Conservation (phyloP, 495 filamentous ascomycete species). For the Aspergillus wentii region DNA sequence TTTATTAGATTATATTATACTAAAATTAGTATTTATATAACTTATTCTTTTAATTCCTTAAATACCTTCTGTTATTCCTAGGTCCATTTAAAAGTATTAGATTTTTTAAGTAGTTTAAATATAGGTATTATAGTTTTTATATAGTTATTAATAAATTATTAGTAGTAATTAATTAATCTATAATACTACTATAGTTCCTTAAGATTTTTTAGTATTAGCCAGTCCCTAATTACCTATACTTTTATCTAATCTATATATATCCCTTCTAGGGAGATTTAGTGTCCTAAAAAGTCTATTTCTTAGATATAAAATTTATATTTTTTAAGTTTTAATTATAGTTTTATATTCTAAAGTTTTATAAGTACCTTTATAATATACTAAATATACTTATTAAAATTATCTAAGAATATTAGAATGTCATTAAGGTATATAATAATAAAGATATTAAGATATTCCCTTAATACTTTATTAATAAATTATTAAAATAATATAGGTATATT, state of each 20-base stretch:
- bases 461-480: slow-evolving; percentile 8
- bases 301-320: slow-evolving; percentile 11
- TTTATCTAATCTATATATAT: slow-evolving; percentile 9
- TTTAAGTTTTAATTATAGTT: slow-evolving; percentile 7
- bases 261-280: slow-evolving; percentile 2
- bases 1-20: no score
- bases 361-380: slow-evolving; percentile 5
- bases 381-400: slow-evolving; percentile 6
- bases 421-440: slow-evolving; percentile 13
- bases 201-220: slow-evolving; percentile 2
- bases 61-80: slow-evolving; percentile 2
- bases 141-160: slow-evolving; percentile 7
- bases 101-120: slow-evolving; percentile 6
- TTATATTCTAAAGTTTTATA: slow-evolving; percentile 1
- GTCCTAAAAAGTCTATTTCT: slow-evolving; percentile 6
- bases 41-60: slow-evolving; percentile 5
- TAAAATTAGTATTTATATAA: no score
- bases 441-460: slow-evolving; percentile 7
- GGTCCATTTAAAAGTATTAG: slow-evolving; percentile 4
- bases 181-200: slow-evolving; percentile 8
- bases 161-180: slow-evolving; percentile 10
- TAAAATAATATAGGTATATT: slow-evolving; percentile 10
- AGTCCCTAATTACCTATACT: slow-evolving; percentile 5
- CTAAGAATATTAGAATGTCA: slow-evolving; percentile 10
- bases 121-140: background rate